phyloP scores from a whole-genome alignment of 805 yeast genomes.

The Candida caryicola region DNA sequence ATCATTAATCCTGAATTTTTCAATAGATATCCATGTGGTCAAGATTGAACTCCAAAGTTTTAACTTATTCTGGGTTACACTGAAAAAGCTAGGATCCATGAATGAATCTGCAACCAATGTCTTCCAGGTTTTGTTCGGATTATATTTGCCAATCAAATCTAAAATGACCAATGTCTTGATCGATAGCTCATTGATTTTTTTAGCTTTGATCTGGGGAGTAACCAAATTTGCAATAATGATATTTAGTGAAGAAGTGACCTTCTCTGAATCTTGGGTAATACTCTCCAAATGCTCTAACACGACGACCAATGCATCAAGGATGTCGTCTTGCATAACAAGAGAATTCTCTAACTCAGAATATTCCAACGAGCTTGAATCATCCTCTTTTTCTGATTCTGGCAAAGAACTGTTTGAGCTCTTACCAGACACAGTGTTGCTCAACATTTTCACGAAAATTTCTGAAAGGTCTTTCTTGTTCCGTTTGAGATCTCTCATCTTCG shows the following conservation, averaged over 20 bases:
- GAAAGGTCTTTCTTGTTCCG: conserved; percentile 57
- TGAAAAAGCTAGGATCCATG: conserved; percentile 59
- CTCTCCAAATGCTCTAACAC: conserved; percentile 38
- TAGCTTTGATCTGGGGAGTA: conserved; percentile 51
- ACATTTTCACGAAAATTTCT: conserved; percentile 32
- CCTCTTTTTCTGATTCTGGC: conserved; percentile 13
- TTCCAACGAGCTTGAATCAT: conserved; percentile 2
- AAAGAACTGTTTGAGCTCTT: conserved; percentile 10
- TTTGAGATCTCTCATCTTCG: conserved; percentile 61
- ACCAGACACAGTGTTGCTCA: conserved; percentile 15
- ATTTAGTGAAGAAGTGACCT: conserved; percentile 47
- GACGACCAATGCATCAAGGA: conserved; percentile 32
- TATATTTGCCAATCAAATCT: conserved; percentile 30
- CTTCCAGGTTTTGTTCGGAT: conserved; percentile 59
- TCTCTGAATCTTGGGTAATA: conserved; percentile 60
- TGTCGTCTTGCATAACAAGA: conserved; percentile 38
- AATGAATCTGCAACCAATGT: conserved; percentile 59
- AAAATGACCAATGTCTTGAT: conserved; percentile 45
- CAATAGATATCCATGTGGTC: conserved; percentile 60
- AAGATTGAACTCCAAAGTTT: conserved; percentile 56
- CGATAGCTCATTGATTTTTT: conserved; percentile 36
- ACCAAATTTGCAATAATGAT: conserved; percentile 53
- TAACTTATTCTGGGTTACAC: conserved; percentile 22
- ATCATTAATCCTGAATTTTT: conserved; percentile 59
- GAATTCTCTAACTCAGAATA: conserved; percentile 3